Percentiles rank a stretch among this genome's conserved stretches.
These are phyloP conservation scores for Talaromyces nanjingensis DNA, from an alignment of 495 filamentous ascomycete species.

Conservation along the genomic window DNA sequence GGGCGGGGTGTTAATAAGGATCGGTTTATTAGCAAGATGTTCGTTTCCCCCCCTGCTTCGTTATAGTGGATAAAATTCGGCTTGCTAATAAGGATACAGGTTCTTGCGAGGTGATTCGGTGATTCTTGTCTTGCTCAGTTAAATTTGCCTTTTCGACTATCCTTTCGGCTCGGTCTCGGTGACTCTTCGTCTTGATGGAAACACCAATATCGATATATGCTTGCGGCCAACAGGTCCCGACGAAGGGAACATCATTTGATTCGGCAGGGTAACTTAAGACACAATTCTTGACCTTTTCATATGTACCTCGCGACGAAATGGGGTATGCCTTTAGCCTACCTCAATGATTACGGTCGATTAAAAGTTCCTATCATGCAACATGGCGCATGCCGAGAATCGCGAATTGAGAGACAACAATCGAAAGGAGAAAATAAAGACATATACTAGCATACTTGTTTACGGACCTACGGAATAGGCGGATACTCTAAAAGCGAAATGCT, in stretches of 20 bases:
- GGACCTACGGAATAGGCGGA: background rate
- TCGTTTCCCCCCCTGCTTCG: conserved; percentile 16
- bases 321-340: background rate
- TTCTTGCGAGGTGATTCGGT: conserved; percentile 92
- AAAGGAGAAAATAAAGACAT: background rate
- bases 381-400: background rate
- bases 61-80: too few relatives aligned
- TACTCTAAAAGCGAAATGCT: background rate
- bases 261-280: background rate
- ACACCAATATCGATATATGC: background rate
- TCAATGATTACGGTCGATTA: background rate
- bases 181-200: background rate
- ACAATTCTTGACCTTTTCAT: background rate
- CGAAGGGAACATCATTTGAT: background rate
- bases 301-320: background rate
- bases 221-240: background rate
- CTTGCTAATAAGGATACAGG: conserved; percentile 37
- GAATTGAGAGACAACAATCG: background rate
- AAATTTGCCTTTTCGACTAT: conserved; percentile 14
- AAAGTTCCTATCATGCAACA: background rate
- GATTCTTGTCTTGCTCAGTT: conserved; percentile 87
- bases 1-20: conserved; percentile 95
- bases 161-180: background rate
- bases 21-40: conserved; percentile 98
- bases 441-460: background rate